Conservation (phyloP, 2,329 filamentous ascomycete genomes). For the Thelonectria olida region DNA sequence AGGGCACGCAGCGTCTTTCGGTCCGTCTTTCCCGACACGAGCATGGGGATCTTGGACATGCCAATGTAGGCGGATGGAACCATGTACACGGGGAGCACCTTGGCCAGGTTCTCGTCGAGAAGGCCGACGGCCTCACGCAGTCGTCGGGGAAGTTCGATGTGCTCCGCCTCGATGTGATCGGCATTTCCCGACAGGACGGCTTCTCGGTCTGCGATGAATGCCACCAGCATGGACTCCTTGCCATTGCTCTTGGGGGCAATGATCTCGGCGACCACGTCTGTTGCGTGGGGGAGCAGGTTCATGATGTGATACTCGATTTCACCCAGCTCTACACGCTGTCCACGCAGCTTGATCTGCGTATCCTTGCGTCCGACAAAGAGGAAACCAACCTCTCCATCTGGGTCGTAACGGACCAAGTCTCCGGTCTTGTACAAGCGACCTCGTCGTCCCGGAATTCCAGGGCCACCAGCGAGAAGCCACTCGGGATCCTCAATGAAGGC, state of each 20-base stretch:
- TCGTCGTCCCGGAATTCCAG: slow-evolving; percentile 45
- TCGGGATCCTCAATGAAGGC: slow-evolving; percentile 65
- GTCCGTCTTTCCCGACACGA: slow-evolving; percentile 39
- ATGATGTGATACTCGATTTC: slow-evolving; percentile 62
- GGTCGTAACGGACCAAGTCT: slow-evolving; percentile 64
- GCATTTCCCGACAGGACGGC: slow-evolving; percentile 5
- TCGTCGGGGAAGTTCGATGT: slow-evolving; percentile 32
- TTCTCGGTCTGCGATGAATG: slow-evolving; percentile 36
- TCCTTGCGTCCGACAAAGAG: slow-evolving; percentile 71
- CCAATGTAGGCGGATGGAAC: slow-evolving; percentile 34
- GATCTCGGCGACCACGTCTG: slow-evolving; percentile 58
- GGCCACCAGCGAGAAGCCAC: slow-evolving; percentile 58
- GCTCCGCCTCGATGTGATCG: slow-evolving; percentile 20
- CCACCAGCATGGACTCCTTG: slow-evolving; percentile 39
- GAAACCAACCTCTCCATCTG: slow-evolving; percentile 62
- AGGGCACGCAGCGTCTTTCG: slow-evolving; percentile 34
- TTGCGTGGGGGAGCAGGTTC: slow-evolving; percentile 48
- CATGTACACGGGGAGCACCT: slow-evolving; percentile 37
- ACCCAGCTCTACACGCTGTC: slow-evolving; percentile 70
- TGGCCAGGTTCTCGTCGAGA: slow-evolving; percentile 31
- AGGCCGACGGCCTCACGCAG: slow-evolving; percentile 27
- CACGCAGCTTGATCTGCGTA: slow-evolving; percentile 73
- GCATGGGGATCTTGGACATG: slow-evolving; percentile 35
- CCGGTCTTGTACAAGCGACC: slow-evolving; percentile 68
- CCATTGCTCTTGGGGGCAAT: slow-evolving; percentile 51